Percentiles rank a stretch among this genome's conserved stretches.
phyloP scores from a whole-genome alignment of 2,329 filamentous ascomycete species.

The Bipolaris oryzae region DNA sequence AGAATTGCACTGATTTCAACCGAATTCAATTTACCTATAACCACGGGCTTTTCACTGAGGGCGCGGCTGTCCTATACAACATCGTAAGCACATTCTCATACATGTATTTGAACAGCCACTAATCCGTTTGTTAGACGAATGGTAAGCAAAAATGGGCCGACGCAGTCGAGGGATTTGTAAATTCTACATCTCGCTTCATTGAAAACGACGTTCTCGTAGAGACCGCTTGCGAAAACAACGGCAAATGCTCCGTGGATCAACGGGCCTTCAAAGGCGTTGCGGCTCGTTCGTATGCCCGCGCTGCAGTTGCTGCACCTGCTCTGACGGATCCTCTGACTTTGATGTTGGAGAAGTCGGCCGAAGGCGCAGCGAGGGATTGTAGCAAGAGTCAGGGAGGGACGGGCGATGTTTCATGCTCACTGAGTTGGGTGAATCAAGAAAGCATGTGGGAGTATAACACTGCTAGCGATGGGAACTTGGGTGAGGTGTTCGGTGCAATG shows the following conservation, averaged over 20 bases:
- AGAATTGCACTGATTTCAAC: conserved; percentile 57
- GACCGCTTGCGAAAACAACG: conserved; percentile 65
- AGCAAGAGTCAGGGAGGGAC: background rate
- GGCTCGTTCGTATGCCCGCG: conserved; percentile 30
- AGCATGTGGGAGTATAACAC: conserved; percentile 1
- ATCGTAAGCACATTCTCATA: conserved; percentile 36
- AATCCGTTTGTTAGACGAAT: conserved; percentile 25
- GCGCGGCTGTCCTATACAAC: conserved; percentile 60
- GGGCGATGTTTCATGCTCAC: background rate
- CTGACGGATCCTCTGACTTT: conserved; percentile 20
- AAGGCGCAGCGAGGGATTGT: conserved; percentile 29
- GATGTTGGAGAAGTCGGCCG: conserved; percentile 28
- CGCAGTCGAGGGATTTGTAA: conserved; percentile 26
- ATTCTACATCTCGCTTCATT: conserved; percentile 46
- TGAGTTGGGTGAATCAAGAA: background rate
- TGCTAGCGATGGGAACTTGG: conserved; percentile 22
- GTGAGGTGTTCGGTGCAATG: conserved; percentile 29
- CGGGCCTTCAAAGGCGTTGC: conserved; percentile 65
- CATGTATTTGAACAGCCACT: background rate
- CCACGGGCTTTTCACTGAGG: conserved; percentile 56
- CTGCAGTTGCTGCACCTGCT: conserved; percentile 27
- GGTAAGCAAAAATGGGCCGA: conserved; percentile 31
- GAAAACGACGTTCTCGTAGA: conserved; percentile 68
- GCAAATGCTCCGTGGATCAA: conserved; percentile 67
- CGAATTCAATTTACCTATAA: conserved; percentile 60